Evolutionary conservation across 2,329 filamentous ascomycete species (phyloP).

Genomic region (Akanthomyces lecanii): DNA sequence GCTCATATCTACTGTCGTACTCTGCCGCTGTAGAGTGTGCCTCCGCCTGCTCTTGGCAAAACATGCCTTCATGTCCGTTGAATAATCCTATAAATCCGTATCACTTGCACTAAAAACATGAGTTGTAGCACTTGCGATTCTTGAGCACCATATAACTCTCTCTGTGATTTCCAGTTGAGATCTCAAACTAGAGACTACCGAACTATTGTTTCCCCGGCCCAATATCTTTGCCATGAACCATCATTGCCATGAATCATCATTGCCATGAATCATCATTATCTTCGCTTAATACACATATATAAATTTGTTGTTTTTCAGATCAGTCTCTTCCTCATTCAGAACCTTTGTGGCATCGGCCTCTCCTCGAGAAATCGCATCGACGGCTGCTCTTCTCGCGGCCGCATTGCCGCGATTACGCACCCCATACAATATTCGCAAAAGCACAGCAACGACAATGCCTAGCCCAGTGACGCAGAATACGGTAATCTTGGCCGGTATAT

Average conservation of each 20-base stretch:
- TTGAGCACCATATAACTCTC: too few relatives aligned
- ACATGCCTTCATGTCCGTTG: too few relatives aligned
- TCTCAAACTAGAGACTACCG: too few relatives aligned
- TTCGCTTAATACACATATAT: constrained; percentile 21
- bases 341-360: constrained; percentile 21
- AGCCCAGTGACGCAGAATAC: constrained; percentile 34
- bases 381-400: constrained; percentile 27
- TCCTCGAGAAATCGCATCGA: constrained; percentile 31
- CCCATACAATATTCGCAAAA: constrained; percentile 30
- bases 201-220: too few relatives aligned
- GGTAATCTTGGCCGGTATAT: constrained; percentile 50
- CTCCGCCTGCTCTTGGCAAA: too few relatives aligned
- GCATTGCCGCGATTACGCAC: constrained; percentile 36
- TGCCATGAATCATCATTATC: not conserved
- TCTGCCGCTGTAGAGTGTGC: too few relatives aligned
- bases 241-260: not conserved
- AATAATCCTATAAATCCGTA: too few relatives aligned
- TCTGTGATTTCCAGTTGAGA: too few relatives aligned
- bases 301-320: constrained; percentile 29
- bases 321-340: constrained; percentile 30
- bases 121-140: too few relatives aligned
- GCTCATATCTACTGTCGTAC: too few relatives aligned
- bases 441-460: constrained; percentile 30
- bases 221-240: not conserved
- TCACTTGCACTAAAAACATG: too few relatives aligned